A percentile compares a stretch with the other conserved stretches of the same genome.
These are phyloP conservation scores for Fusarium sp. DNA, from an alignment of 2,329 filamentous ascomycete species.

Conservation along the genomic window DNA sequence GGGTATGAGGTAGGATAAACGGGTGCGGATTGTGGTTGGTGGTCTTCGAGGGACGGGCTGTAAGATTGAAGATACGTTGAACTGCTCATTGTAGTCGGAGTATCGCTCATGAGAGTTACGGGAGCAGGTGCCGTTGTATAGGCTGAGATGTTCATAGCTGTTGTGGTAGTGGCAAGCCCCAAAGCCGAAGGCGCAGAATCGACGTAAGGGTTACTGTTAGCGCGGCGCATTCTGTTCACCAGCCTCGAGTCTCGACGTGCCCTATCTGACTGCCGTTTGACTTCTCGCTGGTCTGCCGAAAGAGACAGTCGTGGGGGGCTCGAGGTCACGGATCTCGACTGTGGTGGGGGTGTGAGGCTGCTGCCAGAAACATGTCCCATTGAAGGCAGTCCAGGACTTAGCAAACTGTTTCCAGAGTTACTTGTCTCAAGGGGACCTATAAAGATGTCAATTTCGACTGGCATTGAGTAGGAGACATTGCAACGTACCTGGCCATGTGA, in stretches of 20 bases:
- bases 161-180: constrained; percentile 50
- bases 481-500: constrained; percentile 58
- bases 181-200: constrained; percentile 47
- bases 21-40: constrained; percentile 47
- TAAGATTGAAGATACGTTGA: constrained; percentile 60
- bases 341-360: constrained; percentile 59
- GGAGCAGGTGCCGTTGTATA: constrained; percentile 61
- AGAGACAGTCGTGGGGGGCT: constrained; percentile 64
- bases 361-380: constrained; percentile 57
- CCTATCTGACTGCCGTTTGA: constrained; percentile 68
- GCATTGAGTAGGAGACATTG: background rate
- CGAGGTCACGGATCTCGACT: constrained; percentile 62
- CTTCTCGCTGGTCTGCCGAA: constrained; percentile 67
- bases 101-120: constrained; percentile 61
- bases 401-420: constrained; percentile 45
- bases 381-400: constrained; percentile 57
- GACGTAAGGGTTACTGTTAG: constrained; percentile 57
- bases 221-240: constrained; percentile 58
- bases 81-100: constrained; percentile 53
- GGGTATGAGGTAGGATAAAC: constrained; percentile 47
- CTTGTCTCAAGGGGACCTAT: constrained; percentile 49
- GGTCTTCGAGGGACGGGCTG: constrained; percentile 57
- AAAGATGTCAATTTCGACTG: background rate
- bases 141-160: constrained; percentile 55
- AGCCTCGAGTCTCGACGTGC: constrained; percentile 66